A percentile compares a stretch with the other conserved stretches of the same genome.
Evolutionary conservation across 352 stramenopile genomes (phyloP).

Genomic region (Phytophthora aleatoria): DNA sequence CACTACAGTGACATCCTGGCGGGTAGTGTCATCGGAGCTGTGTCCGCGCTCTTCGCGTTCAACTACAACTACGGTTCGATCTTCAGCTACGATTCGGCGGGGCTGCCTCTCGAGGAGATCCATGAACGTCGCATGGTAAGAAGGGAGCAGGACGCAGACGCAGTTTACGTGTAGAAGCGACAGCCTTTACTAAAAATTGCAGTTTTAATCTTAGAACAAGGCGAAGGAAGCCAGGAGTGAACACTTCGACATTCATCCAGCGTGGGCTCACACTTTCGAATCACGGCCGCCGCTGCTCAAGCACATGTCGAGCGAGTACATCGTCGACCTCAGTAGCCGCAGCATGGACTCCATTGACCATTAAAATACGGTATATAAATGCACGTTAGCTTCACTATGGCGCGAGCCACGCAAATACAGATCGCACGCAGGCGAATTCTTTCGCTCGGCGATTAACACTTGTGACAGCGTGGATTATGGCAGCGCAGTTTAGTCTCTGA

Average conservation of each 20-base stretch:
- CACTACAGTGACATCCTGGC: conserved; percentile 82
- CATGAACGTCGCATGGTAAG: conserved; percentile 54
- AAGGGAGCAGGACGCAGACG: conserved; percentile 11
- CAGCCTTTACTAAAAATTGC: conserved; percentile 17
- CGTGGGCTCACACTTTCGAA: conserved; percentile 52
- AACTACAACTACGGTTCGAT: conserved; percentile 77
- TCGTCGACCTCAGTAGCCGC: conserved; percentile 32
- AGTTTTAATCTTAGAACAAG: conserved; percentile 18
- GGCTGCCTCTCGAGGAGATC: conserved; percentile 60
- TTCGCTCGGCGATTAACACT: conserved; percentile 14
- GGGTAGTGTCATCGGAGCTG: conserved; percentile 58
- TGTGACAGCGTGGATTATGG: not conserved
- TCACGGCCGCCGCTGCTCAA: conserved; percentile 40
- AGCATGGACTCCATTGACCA: conserved; percentile 14
- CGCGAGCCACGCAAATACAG: conserved; percentile 7
- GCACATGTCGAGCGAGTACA: conserved; percentile 36
- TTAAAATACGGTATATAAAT: conserved; percentile 1
- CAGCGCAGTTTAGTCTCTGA: too few relatives aligned
- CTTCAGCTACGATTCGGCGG: conserved; percentile 62
- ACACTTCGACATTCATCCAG: conserved; percentile 31
- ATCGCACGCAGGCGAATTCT: conserved; percentile 7
- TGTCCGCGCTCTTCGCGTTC: conserved; percentile 51
- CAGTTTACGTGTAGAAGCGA: conserved; percentile 8
- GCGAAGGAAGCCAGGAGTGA: conserved; percentile 21
- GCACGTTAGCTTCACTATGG: conserved; percentile 9